phyloP scores from a whole-genome alignment of 345 rosid species.

The Schrenkiella parvula region DNA sequence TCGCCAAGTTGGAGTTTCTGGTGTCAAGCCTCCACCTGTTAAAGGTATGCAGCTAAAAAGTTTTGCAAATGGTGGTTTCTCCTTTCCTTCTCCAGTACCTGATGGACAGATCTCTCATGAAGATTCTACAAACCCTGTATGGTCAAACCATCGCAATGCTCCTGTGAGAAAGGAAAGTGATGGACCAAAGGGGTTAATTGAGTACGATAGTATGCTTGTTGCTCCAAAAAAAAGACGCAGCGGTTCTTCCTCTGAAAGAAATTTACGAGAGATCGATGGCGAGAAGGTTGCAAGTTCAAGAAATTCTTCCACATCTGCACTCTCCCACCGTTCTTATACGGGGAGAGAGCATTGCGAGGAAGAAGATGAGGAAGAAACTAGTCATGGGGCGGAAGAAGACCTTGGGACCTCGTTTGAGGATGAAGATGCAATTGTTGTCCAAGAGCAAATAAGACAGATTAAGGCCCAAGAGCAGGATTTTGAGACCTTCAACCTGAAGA shows the following conservation, averaged over 20 bases:
- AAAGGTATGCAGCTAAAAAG: constrained; percentile 42
- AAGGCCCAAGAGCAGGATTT: constrained; percentile 95
- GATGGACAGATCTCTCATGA: constrained; percentile 48
- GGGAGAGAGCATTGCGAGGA: constrained; percentile 53
- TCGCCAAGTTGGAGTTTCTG: constrained; percentile 47
- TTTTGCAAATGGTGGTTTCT: constrained; percentile 59
- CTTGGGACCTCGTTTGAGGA: constrained; percentile 71
- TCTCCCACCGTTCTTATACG: constrained; percentile 4
- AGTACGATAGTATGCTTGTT: background rate
- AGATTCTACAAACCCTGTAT: constrained; percentile 51
- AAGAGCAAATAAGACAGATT: constrained; percentile 95
- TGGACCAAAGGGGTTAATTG: constrained; percentile 26
- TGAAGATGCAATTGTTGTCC: constrained; percentile 88
- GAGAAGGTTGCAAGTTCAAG: constrained; percentile 26
- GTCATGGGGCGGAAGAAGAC: constrained; percentile 53
- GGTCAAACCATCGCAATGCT: constrained; percentile 54
- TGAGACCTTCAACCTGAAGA: constrained; percentile 88
- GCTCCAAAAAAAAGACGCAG: background rate
- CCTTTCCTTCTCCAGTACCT: constrained; percentile 64
- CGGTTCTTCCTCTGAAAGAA: constrained; percentile 5
- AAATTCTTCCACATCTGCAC: constrained; percentile 19
- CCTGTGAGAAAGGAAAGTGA: constrained; percentile 42
- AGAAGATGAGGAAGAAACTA: constrained; percentile 57
- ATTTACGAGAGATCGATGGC: background rate
- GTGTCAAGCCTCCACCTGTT: constrained; percentile 36